A percentile compares a stretch with the other conserved stretches of the same genome.
Evolutionary conservation across 768 basidiomycete genomes (phyloP).

Genomic region (Mycena floridula): DNA sequence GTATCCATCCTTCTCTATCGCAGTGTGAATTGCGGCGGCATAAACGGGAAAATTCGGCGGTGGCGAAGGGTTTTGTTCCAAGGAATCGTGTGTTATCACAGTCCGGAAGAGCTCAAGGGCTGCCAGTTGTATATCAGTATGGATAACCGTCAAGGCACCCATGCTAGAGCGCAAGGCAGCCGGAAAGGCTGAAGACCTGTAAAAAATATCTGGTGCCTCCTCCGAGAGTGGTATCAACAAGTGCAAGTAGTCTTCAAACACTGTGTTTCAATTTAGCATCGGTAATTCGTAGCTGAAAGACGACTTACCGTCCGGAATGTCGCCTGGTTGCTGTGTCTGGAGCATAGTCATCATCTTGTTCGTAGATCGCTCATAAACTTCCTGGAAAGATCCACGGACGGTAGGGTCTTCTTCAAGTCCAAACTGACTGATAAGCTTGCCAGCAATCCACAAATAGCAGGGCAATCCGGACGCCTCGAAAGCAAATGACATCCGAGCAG

Average conservation of each 20-base stretch:
- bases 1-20: slow-evolving; percentile 67
- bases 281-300: slow-evolving; percentile 1
- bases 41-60: slow-evolving; percentile 61
- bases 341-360: slow-evolving; percentile 62
- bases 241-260: slow-evolving; percentile 91
- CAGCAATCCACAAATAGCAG: slow-evolving; percentile 91
- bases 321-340: slow-evolving; percentile 58
- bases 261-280: slow-evolving; percentile 36
- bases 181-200: slow-evolving; percentile 73
- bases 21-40: slow-evolving; percentile 51
- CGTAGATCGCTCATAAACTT: slow-evolving; percentile 72
- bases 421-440: slow-evolving; percentile 77
- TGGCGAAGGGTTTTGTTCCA: slow-evolving; percentile 35
- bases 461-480: slow-evolving; percentile 81
- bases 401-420: slow-evolving; percentile 55
- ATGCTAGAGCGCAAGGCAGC: slow-evolving; percentile 71
- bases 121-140: slow-evolving; percentile 76
- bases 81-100: slow-evolving; percentile 71
- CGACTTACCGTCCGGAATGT: slow-evolving; percentile 82
- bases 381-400: slow-evolving; percentile 52
- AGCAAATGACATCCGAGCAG: slow-evolving; percentile 67
- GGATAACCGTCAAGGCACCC: slow-evolving; percentile 75
- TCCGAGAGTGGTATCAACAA: slow-evolving; percentile 66
- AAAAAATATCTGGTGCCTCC: slow-evolving; percentile 67
- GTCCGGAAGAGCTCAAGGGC: slow-evolving; percentile 75